phyloP scores from a whole-genome alignment of 2,329 filamentous ascomycete genomes.

The Neophaeococcomyces aloes region DNA sequence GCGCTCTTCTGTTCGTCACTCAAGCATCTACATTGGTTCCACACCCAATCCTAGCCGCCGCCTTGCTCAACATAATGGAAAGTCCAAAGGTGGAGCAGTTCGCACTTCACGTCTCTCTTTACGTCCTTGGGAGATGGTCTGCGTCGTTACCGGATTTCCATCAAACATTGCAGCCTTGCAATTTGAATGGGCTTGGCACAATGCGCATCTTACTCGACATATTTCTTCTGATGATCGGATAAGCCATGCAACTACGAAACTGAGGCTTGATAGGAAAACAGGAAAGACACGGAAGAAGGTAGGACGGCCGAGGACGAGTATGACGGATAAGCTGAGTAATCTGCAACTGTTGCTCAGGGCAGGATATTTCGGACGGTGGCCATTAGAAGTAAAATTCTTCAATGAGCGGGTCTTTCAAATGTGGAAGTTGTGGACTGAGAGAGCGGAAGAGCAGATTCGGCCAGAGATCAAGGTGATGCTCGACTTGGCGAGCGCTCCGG shows the following conservation, averaged over 20 bases:
- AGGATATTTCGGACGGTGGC: conserved; percentile 72
- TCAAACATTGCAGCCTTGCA: conserved; percentile 79
- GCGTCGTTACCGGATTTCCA: conserved; percentile 77
- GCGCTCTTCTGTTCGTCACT: conserved; percentile 64
- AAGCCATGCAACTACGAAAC: conserved; percentile 17
- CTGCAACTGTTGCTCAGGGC: conserved; percentile 70
- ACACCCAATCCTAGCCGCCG: conserved; percentile 80
- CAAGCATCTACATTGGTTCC: conserved; percentile 73
- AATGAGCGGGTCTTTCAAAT: conserved; percentile 54
- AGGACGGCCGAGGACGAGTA: conserved; percentile 46
- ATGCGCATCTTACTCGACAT: conserved; percentile 70
- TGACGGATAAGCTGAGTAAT: conserved; percentile 65
- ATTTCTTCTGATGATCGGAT: conserved; percentile 49
- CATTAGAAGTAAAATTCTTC: conserved; percentile 72
- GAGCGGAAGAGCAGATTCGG: conserved; percentile 40
- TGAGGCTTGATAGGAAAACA: conserved; percentile 22
- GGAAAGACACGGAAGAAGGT: conserved; percentile 39
- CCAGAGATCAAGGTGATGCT: conserved; percentile 44
- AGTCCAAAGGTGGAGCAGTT: conserved; percentile 66
- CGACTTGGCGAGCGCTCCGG: conserved; percentile 33
- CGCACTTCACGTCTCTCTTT: conserved; percentile 58
- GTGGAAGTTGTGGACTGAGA: conserved; percentile 54
- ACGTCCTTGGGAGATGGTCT: conserved; percentile 85
- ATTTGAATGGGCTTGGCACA: conserved; percentile 94
- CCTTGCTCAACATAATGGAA: conserved; percentile 84